A percentile compares a stretch with the other conserved stretches of the same genome.
phyloP scores from a whole-genome alignment of 495 filamentous ascomycete genomes.

The Arthonia radiata region DNA sequence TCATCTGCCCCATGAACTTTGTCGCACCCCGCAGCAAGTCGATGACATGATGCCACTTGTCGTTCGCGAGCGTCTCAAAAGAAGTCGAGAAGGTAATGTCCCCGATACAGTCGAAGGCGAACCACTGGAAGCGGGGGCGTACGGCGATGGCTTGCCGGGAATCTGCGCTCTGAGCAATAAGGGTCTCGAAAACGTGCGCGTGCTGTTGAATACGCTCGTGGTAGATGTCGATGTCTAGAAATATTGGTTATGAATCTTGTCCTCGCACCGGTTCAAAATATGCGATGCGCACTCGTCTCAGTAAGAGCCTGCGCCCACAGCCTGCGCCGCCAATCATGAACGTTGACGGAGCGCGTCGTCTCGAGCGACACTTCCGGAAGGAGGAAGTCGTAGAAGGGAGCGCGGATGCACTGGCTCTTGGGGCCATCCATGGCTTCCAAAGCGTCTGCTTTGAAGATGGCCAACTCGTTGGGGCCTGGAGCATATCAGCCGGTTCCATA shows the following conservation, averaged over 20 bases:
- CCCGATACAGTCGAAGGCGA: slow-evolving; percentile 22
- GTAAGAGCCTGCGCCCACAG: slow-evolving; percentile 11
- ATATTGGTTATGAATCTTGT: slow-evolving; percentile 1
- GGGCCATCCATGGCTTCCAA: slow-evolving; percentile 4
- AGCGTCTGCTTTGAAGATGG: slow-evolving; percentile 2
- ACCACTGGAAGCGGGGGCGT: slow-evolving; percentile 16
- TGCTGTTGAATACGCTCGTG: slow-evolving; percentile 1
- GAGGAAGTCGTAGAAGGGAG: slow-evolving; percentile 1
- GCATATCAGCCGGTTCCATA: background rate
- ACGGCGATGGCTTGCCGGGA: slow-evolving; percentile 21
- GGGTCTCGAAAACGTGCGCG: background rate
- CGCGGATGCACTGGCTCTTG: slow-evolving; percentile 1
- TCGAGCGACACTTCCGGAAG: slow-evolving; percentile 2
- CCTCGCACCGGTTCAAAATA: background rate
- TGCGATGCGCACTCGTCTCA: slow-evolving; percentile 1
- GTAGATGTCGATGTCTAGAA: slow-evolving; percentile 1
- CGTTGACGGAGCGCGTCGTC: slow-evolving; percentile 2
- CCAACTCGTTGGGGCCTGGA: slow-evolving; percentile 5
- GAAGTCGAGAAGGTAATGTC: slow-evolving; percentile 20
- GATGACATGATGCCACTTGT: slow-evolving; percentile 24
- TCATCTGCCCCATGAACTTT: slow-evolving; percentile 1
- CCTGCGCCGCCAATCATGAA: slow-evolving; percentile 25
- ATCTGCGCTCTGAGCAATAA: slow-evolving; percentile 11
- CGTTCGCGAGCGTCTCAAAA: slow-evolving; percentile 23
- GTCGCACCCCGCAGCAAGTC: slow-evolving; percentile 5